These are phyloP conservation scores for Hordeum vulgare DNA, from an alignment of 176 grass and related monocot species.

Conservation along the genomic window MorexV3_pseudomolecules_assembly NC_058518.1:488005485-488005984, in stretches of 20 bases:
- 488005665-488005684: conserved; percentile 46
- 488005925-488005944: conserved; percentile 72
- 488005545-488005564: conserved; percentile 59
- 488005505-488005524: conserved; percentile 63
- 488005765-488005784: conserved; percentile 79
- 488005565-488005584: conserved; percentile 43
- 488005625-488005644: conserved; percentile 61
- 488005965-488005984: conserved; percentile 84
- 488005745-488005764: conserved; percentile 73
- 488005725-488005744: conserved; percentile 80
- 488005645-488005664: conserved; percentile 33
- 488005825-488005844: conserved; percentile 45
- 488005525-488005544: conserved; percentile 65
- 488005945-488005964: conserved; percentile 64
- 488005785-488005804: conserved; percentile 63
- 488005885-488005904: conserved; percentile 63
- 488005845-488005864: conserved; percentile 74
- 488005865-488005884: conserved; percentile 55
- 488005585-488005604: conserved; percentile 46
- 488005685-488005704: conserved; percentile 78
- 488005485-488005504: conserved; percentile 48
- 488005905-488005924: conserved; percentile 87
- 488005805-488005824: conserved; percentile 74
- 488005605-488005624: conserved; percentile 68
- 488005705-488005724: conserved; percentile 60